Evolutionary conservation across 768 basidiomycete species (phyloP), one percentile per base, ranked within the genome.

Genomic region (Lyophyllum decastes): DNA sequence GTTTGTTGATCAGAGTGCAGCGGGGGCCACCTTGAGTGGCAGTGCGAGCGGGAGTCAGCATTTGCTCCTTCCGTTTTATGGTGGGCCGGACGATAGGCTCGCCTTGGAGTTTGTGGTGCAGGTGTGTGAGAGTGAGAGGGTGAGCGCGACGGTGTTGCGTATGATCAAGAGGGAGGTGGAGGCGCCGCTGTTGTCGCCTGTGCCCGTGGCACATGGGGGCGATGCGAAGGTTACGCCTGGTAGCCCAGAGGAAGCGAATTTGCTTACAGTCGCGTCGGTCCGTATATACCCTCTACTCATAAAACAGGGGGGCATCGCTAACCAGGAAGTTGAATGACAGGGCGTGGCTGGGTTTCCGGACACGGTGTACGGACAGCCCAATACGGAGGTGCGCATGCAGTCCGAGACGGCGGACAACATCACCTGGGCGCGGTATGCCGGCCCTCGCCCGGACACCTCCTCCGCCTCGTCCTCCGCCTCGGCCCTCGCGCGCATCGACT

Each of bases 1-100:
- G 10, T 94, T 89, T 66, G 82, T 98, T 47, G 94, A 97, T 65
- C 80, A 83, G 46, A 80, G 79, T 35, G 73, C 76, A 52, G 61
- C 21, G 50, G 57, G 21, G 55, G 63, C 27, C 5, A 34, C 30
- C 24, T 14, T 46, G 48, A 46, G n/a, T 1, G 27, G 62, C 9
- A 51, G 66, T 30, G 58, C 61, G 43, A 70, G 70, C 46, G 73
- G 73, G 40, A 70, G 65, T 9, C 81, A 86, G 65, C 90, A 93
- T 66, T 63, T 98, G 14, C 90, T 94, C 73, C 66, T 97, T 12
- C 91, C 94, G 0, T 98, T 98, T 82, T 91, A 94, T 69, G 96
- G 96, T 22, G 96, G 96, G 0, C 90, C 94, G 0, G 96, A 98
- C 70, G 95, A 97, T 68, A 81, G 96, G 2, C 78, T 94, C 17